Base-by-base conservation (phyloP, 352 stramenopile species). In the Globisporangium abappressorium region DNA sequence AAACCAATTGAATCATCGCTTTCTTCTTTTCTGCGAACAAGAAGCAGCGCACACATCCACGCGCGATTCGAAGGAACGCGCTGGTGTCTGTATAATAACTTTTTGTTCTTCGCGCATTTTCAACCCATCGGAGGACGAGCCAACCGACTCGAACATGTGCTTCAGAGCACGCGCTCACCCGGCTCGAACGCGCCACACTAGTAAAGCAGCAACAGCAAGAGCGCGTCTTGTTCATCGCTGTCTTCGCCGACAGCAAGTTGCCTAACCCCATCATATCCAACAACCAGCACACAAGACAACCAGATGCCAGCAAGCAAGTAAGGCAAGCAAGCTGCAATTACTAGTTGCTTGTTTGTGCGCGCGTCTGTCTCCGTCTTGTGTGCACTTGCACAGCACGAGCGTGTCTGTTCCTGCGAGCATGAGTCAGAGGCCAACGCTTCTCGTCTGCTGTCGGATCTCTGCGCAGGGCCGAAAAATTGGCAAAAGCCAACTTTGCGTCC, bases 131-230 rank as follows among this genome's bases (percentile, higher is more conserved):
- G n/a, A n/a, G 57, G 58, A 22, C 12, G 24, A 54, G 8, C 36
- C 41, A 55, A 64, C 58, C 58, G 58, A 64, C 58, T 64, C 38
- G 36, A 64, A 64, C 36, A 34, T 38, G 58, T 36, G 14, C 58
- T 26, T 64, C 38, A 20, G 33, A 7, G 20, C 56, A 11, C 53
- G 12, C 53, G 54, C 28, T 51, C 54, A 26, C 26, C 53, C 51
- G 57, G 22, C 57, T 62, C 22, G 33, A 62, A 62, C 57, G 20
- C 5, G 33, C 3, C 57, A 54, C 58, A 65, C 43, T 15, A 57
- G 15, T 24, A 20, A 20, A 47, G 41, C 14, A n/a, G 5, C 14
- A 47, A 2, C 33, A 43, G 18, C 33, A 49, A 61, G 33, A 12
- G 18, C 22, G 53, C 53, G 24, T 9, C 11, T 33, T 43, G 36